These are phyloP conservation scores for Isatis tinctoria DNA, from an alignment of 345 rosid species.

Conservation along the genomic window DNA sequence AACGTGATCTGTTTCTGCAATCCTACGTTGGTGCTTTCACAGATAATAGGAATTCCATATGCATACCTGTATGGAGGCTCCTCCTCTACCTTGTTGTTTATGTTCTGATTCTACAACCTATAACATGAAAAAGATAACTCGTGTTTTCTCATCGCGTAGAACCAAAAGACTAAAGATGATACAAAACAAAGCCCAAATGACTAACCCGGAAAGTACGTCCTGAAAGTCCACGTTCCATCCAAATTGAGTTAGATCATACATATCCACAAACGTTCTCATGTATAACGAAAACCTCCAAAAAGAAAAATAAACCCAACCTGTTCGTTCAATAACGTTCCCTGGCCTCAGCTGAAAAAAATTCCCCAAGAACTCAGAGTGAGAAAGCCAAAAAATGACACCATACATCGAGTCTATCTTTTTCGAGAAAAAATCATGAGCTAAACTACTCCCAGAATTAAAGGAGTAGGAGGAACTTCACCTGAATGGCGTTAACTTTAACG, in stretches of 20 bases:
- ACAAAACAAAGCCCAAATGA: background rate
- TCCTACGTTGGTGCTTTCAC: background rate
- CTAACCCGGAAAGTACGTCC: constrained; percentile 76
- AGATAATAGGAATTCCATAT: background rate
- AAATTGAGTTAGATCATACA: constrained; percentile 2
- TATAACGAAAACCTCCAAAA: background rate
- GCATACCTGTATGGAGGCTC: constrained; percentile 77
- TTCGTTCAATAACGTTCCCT: constrained; percentile 83
- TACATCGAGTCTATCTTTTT: too few relatives aligned
- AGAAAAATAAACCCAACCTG: constrained; percentile 49
- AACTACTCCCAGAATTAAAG: background rate
- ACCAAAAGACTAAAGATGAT: background rate
- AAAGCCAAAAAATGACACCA: background rate
- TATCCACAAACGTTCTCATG: background rate
- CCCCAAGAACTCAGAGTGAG: background rate
- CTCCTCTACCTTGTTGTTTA: constrained; percentile 91
- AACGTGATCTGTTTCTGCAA: background rate
- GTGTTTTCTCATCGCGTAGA: background rate
- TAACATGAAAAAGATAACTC: background rate
- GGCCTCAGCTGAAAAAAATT: constrained; percentile 51
- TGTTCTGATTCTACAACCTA: constrained; percentile 81
- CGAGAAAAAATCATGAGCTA: too few relatives aligned
- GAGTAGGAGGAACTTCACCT: constrained; percentile 31
- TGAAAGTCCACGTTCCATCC: constrained; percentile 32
- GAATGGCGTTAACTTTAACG: constrained; percentile 71